These are phyloP conservation scores for Serendipita sp. DNA, from an alignment of 768 basidiomycete species.

Conservation along the genomic window DNA sequence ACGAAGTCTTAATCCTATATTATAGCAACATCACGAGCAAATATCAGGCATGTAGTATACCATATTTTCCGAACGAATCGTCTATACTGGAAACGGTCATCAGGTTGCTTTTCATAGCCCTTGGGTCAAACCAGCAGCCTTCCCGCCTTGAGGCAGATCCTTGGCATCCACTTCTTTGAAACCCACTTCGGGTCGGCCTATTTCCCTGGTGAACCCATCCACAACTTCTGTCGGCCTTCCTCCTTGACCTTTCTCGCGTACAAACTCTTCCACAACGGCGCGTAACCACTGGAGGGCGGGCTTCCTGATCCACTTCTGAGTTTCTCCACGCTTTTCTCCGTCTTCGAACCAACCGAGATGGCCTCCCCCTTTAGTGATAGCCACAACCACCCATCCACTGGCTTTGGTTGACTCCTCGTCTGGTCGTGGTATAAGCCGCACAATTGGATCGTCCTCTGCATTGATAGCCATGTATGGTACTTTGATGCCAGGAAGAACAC, in stretches of 20 bases:
- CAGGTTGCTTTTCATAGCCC: not conserved
- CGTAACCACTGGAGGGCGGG: conserved; percentile 61
- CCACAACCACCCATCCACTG: conserved; percentile 35
- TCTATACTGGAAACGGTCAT: not conserved
- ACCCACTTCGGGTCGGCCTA: conserved; percentile 38
- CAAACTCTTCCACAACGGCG: conserved; percentile 37
- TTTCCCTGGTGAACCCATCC: conserved; percentile 47
- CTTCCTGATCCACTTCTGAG: conserved; percentile 44
- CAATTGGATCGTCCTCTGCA: conserved; percentile 63
- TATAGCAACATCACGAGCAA: no score
- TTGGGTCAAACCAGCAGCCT: not conserved
- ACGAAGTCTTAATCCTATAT: not conserved
- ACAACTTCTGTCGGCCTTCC: conserved; percentile 26
- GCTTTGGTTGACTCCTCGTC: conserved; percentile 8
- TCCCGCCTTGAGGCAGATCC: not conserved
- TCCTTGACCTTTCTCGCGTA: conserved; percentile 20
- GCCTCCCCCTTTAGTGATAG: conserved; percentile 47
- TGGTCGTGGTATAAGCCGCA: conserved; percentile 39
- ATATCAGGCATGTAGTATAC: not conserved
- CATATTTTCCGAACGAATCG: not conserved
- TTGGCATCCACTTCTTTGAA: conserved; percentile 33
- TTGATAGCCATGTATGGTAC: conserved; percentile 66
- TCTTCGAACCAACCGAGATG: conserved; percentile 76
- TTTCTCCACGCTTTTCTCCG: conserved; percentile 20
- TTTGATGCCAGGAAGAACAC: conserved; percentile 38